A percentile compares a stretch with the other conserved stretches of the same genome.
Evolutionary conservation across 148 eudicot species (phyloP).

Genomic region (Spergularia marina): DNA sequence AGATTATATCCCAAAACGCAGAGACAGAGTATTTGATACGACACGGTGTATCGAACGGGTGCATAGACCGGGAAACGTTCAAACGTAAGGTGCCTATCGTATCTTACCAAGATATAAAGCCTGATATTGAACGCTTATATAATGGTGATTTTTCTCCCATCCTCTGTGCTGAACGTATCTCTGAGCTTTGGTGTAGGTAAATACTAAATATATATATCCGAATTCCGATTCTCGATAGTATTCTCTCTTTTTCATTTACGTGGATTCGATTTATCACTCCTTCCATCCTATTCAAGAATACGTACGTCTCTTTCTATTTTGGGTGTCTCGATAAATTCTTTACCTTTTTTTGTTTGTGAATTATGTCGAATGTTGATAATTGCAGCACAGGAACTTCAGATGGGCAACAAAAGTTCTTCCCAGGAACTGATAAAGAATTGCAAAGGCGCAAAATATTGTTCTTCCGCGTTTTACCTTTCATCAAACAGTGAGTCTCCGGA

Average conservation of each 20-base stretch:
- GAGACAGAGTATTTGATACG: conserved; percentile 45
- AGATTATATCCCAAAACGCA: conserved; percentile 43
- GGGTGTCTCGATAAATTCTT: too few species aligned
- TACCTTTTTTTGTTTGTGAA: too few species aligned
- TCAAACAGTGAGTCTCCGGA: neutral
- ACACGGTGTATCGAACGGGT: conserved; percentile 5
- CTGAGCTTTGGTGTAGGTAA: conserved; percentile 59
- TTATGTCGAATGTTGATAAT: too few species aligned
- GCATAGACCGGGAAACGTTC: conserved; percentile 32
- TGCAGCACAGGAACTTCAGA: conserved; percentile 14
- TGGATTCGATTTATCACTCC: neutral
- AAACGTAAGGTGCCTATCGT: conserved; percentile 44
- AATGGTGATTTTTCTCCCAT: conserved; percentile 56
- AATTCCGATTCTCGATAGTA: too few species aligned
- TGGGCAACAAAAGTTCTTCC: neutral
- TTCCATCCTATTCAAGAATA: too few species aligned
- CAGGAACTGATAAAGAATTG: neutral
- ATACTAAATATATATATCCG: too few species aligned
- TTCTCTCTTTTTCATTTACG: too few species aligned
- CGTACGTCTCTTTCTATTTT: too few species aligned
- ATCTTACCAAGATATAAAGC: conserved; percentile 44
- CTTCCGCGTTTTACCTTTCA: neutral
- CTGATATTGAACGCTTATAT: conserved; percentile 49
- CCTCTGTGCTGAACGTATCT: conserved; percentile 41
- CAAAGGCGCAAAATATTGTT: neutral